Evolutionary conservation across 1,284 basidiomycete species (phyloP).

Genomic region (Cutaneotrichosporon cutaneum): DNA sequence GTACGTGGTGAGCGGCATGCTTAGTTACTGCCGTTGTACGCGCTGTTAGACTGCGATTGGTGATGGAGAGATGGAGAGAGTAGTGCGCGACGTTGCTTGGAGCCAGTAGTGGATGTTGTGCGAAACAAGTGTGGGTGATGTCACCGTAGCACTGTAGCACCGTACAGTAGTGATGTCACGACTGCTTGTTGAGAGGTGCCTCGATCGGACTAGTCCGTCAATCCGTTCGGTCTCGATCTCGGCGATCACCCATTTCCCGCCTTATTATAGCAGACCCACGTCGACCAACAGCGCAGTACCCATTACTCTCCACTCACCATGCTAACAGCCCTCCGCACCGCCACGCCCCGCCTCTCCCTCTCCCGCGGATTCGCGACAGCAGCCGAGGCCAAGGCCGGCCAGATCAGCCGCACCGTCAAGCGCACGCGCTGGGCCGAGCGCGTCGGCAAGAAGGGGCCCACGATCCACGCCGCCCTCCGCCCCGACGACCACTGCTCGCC

Average conservation of each 20-base stretch:
- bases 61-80: not conserved
- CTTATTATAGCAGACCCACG: too few species aligned
- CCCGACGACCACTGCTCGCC: not conserved
- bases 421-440: slow-evolving; percentile 6
- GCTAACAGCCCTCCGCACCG: not conserved
- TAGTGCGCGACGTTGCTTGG: too few species aligned
- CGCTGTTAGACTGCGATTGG: not conserved
- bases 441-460: not conserved
- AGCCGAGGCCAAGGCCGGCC: not conserved
- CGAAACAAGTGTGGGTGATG: too few species aligned
- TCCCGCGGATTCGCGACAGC: not conserved
- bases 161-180: too few species aligned
- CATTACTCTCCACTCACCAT: not conserved
- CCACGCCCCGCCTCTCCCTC: not conserved
- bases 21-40: not conserved
- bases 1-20: slow-evolving; percentile 30
- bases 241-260: too few species aligned
- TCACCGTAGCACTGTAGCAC: too few species aligned
- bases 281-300: not conserved
- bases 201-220: too few species aligned
- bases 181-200: too few species aligned
- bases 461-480: slow-evolving; percentile 5
- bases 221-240: too few species aligned
- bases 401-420: slow-evolving; percentile 3
- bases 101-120: too few species aligned